Evolutionary conservation across 345 rosid species (phyloP), one percentile per base, ranked within the genome.

Genomic region (Lepidium sativum): DNA sequence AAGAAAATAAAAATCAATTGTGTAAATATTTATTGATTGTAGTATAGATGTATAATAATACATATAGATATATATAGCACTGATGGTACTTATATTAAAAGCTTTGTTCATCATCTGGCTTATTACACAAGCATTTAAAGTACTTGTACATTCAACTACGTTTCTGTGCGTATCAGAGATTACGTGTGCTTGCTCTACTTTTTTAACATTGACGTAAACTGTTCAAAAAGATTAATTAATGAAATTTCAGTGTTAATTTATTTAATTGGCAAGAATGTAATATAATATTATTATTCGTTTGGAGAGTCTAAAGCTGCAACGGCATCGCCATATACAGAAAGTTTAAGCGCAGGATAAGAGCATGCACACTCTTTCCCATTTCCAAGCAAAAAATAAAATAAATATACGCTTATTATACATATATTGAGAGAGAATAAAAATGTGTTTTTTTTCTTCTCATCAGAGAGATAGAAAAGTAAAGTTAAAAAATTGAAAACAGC

Each of bases 241-340:
- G n/a, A n/a, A n/a, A 32, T n/a, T n/a, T n/a, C n/a, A n/a, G n/a
- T n/a, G 37, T 27, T 18, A 25, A 54, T 45, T 15, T 4, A 14
- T 9, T 58, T 18, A 65, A 44, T 66, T n/a, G n/a, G n/a, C n/a
- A n/a, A 49, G 10, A 39, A 64, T 55, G 44, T 23, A 71, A 64
- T 16, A 71, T 17, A 49, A 64, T 71, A 63, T 38, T 55, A n/a
- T n/a, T n/a, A 43, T 64, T 70, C 57, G 51, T 29, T 45, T 16
- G 57, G 59, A 70, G 80, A 76, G 83, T 78, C 80, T 75, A 83
- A 91, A 86, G 95, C 95, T 88, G 96, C 95, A 56, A 88, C 73
- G 90, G 73, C 78, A 82, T 81, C 87, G 70, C 84, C 78, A 75
- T 78, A 50, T 80, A 62, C 81, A 77, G 88, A 77, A n/a, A 83